Percentiles rank a stretch among this genome's conserved stretches.
Conservation (phyloP, 106 monocot genomes). For the Triglochin maritima region DNA sequence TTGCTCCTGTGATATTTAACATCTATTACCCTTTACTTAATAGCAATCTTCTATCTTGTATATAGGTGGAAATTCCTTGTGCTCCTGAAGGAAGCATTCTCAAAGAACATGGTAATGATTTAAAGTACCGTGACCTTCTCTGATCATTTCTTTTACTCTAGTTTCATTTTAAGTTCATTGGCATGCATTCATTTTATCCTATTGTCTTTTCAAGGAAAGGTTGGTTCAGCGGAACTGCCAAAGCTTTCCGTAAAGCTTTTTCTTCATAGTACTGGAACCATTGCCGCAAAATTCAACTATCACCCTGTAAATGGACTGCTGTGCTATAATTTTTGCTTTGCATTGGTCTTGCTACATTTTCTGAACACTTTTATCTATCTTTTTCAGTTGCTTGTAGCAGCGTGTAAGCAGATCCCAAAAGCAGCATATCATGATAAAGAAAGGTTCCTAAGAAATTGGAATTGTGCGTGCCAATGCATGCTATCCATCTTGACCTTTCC, state of each 20-base stretch:
- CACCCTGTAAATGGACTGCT: conserved; percentile 32
- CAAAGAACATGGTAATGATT: conserved; percentile 1
- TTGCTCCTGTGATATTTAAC: no score
- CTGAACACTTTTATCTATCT: neutral
- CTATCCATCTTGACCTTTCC: neutral
- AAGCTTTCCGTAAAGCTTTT: conserved; percentile 50
- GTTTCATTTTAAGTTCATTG: neutral
- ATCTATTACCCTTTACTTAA: no score
- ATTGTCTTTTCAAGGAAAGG: conserved; percentile 2
- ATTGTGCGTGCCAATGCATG: neutral
- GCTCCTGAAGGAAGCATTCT: neutral
- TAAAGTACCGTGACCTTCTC: neutral
- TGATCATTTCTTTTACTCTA: neutral
- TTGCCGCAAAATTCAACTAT: conserved; percentile 90
- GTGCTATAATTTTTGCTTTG: neutral
- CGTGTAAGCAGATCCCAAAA: conserved; percentile 69
- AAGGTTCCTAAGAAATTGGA: conserved; percentile 37
- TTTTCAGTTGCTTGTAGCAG: conserved; percentile 51
- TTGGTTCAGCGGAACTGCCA: conserved; percentile 14
- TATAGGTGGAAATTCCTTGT: neutral
- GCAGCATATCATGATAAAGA: conserved; percentile 75
- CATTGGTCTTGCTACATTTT: neutral
- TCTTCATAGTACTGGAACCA: conserved; percentile 63
- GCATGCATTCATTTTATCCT: neutral
- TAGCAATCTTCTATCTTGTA: no score